Evolutionary conservation across 1,139 yeast genomes (phyloP).

Genomic region (Geotrichum bryndzae): DNA sequence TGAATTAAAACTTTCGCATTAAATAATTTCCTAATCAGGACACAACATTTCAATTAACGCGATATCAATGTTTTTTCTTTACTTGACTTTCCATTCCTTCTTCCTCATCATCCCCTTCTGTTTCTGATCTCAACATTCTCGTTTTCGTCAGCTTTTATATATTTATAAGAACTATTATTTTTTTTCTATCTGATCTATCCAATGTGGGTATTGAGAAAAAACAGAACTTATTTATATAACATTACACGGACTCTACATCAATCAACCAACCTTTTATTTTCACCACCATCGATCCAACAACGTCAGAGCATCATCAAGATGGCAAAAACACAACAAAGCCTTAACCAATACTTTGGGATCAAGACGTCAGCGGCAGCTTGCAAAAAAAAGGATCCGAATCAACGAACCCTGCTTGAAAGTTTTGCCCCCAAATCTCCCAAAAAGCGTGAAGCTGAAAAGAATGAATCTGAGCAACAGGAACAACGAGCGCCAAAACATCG

Average conservation of each 20-base stretch:
- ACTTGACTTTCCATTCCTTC: not conserved
- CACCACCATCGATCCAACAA: not conserved
- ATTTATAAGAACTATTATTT: not conserved
- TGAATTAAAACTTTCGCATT: not conserved
- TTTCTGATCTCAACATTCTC: not conserved
- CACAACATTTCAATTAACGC: not conserved
- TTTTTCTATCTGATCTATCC: not conserved
- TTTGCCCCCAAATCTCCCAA: not conserved
- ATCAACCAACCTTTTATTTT: not conserved
- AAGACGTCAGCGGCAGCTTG: not conserved
- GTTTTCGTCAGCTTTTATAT: not conserved
- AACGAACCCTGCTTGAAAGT: not conserved
- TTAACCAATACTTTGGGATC: constrained; percentile 8
- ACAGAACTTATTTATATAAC: not conserved
- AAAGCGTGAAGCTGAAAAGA: not conserved
- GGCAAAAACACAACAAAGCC: constrained; percentile 6
- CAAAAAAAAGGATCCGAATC: not conserved
- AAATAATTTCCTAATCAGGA: not conserved
- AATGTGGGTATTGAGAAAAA: not conserved
- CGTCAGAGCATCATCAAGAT: not conserved
- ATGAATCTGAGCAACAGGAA: not conserved
- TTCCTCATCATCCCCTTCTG: not conserved
- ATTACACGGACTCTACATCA: not conserved
- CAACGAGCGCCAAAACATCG: constrained; percentile 5
- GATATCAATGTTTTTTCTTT: not conserved